phyloP scores from a whole-genome alignment of 2,329 filamentous ascomycete genomes.

The Phoma sp. region DNA sequence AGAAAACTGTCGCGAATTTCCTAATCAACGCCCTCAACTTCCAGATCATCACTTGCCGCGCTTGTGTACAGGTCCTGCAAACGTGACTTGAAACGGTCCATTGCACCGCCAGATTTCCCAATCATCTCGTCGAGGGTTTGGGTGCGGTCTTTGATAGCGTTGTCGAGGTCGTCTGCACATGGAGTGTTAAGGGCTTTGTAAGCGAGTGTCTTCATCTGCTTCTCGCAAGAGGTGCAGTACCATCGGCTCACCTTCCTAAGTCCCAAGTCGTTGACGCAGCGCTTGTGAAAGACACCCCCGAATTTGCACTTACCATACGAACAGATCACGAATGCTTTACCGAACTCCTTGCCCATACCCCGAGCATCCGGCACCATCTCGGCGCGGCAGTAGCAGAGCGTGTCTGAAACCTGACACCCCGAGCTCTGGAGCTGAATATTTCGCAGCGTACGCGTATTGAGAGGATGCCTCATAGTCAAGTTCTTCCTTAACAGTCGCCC shows the following conservation, averaged over 20 bases:
- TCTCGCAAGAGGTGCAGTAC: constrained; percentile 35
- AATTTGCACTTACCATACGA: constrained; percentile 25
- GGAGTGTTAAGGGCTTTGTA: constrained; percentile 5
- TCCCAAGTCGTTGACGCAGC: constrained; percentile 30
- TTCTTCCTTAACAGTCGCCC: constrained; percentile 22
- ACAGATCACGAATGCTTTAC: constrained; percentile 22
- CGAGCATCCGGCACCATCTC: neutral
- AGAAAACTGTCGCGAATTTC: neutral
- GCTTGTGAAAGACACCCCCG: constrained; percentile 28
- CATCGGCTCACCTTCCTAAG: constrained; percentile 30
- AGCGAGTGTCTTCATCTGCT: constrained; percentile 23
- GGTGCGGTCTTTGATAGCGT: neutral
- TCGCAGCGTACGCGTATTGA: constrained; percentile 14
- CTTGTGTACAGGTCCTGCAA: neutral
- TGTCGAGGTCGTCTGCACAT: neutral
- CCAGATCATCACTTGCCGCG: neutral
- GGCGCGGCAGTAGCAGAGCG: constrained; percentile 33
- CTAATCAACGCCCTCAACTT: constrained; percentile 1
- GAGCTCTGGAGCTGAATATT: constrained; percentile 14
- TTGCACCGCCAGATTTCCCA: neutral
- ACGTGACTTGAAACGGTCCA: neutral
- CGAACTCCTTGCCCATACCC: neutral
- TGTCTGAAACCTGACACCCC: neutral
- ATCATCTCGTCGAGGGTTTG: neutral
- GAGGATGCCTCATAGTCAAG: constrained; percentile 11